Percentiles rank a stretch among this genome's conserved stretches.
Conservation (phyloP, 2,329 filamentous ascomycete species). For the Tothia fuscella region DNA sequence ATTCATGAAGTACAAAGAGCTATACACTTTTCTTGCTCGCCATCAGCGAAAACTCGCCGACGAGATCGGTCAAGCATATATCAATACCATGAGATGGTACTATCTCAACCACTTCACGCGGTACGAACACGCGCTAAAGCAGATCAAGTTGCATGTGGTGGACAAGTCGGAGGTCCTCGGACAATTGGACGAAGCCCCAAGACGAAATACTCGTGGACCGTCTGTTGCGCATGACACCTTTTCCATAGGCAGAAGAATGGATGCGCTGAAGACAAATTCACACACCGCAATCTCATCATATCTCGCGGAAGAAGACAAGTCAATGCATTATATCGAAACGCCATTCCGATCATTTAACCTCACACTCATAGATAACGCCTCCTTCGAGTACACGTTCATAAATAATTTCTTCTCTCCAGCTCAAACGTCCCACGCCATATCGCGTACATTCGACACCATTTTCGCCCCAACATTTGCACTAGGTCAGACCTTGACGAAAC, state of each 20-base stretch:
- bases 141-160: conserved; percentile 68
- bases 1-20: conserved; percentile 76
- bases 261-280: conserved; percentile 63
- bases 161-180: conserved; percentile 78
- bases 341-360: conserved; percentile 93
- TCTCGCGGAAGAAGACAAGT: conserved; percentile 79
- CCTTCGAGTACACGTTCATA: conserved; percentile 88
- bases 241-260: conserved; percentile 73
- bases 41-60: conserved; percentile 75
- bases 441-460: conserved; percentile 73
- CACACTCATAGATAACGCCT: conserved; percentile 85
- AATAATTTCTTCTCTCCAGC: conserved; percentile 77
- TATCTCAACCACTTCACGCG: conserved; percentile 83
- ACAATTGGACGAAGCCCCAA: conserved; percentile 54
- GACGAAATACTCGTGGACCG: conserved; percentile 32
- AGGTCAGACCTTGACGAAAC: conserved; percentile 64
- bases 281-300: conserved; percentile 74
- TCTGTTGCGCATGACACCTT: conserved; percentile 66
- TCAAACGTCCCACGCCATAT: conserved; percentile 63
- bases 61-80: conserved; percentile 85
- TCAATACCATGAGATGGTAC: conserved; percentile 99
- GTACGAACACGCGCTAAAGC: conserved; percentile 73
- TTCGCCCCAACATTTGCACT: conserved; percentile 85
- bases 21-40: conserved; percentile 73
- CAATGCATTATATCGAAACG: conserved; percentile 75